phyloP scores from a whole-genome alignment of 768 basidiomycete genomes.

The Xerocomellus intermedius region DNA sequence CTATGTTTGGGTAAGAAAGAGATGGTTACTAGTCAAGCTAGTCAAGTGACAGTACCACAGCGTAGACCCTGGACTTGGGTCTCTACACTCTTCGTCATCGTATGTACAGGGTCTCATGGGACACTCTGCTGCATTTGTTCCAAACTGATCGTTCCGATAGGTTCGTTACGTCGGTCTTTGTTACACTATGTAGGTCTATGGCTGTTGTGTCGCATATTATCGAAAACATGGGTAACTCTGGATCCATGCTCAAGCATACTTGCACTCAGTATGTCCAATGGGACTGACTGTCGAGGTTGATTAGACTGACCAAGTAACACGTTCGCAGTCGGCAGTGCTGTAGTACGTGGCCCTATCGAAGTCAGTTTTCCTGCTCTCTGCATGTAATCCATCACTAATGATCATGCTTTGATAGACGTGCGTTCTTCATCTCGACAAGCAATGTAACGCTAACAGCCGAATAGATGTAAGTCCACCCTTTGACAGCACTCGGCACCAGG shows the following conservation, averaged over 20 bases:
- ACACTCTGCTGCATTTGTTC: too few relatives aligned
- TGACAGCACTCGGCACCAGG: not conserved
- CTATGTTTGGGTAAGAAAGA: slow-evolving; percentile 9
- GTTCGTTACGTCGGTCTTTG: slow-evolving; percentile 13
- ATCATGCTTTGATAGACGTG: slow-evolving; percentile 2
- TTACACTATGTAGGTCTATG: slow-evolving; percentile 2
- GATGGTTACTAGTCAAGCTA: too few relatives aligned
- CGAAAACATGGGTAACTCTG: not conserved
- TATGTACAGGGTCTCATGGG: not conserved
- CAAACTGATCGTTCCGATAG: not conserved
- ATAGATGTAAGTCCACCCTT: slow-evolving; percentile 12
- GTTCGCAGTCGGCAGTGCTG: slow-evolving; percentile 1
- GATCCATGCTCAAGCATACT: not conserved
- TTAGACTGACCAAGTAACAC: not conserved
- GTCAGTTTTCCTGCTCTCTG: slow-evolving; percentile 1
- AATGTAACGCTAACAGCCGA: not conserved
- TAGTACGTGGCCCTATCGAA: slow-evolving; percentile 6
- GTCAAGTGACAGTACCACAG: not conserved
- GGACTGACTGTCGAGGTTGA: not conserved
- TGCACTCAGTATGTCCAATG: slow-evolving; percentile 1
- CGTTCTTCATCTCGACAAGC: not conserved
- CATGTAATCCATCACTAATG: not conserved
- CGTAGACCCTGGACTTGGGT: slow-evolving; percentile 7
- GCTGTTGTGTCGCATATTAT: too few relatives aligned
- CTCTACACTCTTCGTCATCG: slow-evolving; percentile 11